Base-by-base conservation (phyloP, 108 stramenopile genomes). In the Cylindrotheca closterium region DNA sequence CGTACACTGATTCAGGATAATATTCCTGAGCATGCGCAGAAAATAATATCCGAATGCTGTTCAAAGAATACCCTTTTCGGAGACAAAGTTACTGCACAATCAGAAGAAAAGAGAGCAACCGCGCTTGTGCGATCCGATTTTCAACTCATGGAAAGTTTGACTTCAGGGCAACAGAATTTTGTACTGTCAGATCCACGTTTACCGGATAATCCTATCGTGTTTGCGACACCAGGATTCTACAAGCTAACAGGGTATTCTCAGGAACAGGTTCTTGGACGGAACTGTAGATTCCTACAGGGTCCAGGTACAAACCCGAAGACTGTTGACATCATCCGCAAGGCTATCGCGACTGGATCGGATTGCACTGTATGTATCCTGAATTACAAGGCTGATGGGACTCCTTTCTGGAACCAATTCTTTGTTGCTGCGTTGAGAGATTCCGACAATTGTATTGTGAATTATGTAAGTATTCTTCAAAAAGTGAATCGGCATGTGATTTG, bases 321-420 rank as follows among this genome's bases (percentile, higher is more conserved):
- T 55, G 96, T 99, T 3, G 96, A 93, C 62, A 78, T 96, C 33
- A 79, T 93, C 51, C 82, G 89, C 5, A 79, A 83, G 61, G 90
- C 95, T 15, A 77, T 94, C 42, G 81, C 75, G 12, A 89, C 81
- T 55, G 91, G 91, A 17, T 74, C 91, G 32, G 87, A 98, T 68
- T 90, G 89, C 22, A 94, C 92, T 12, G 85, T 88, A 19, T 97
- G 96, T 57, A 60, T 98, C 45, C 70, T 98, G 32, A 98, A 98
- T 68, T 98, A 98, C 79, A 96, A 94, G 83, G 94, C 97, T 21
- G 97, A 98, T 77, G 96, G 96, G 4, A 96, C 93, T 18, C 97
- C 97, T 0, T 98, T 98, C 65, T 98, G 97, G 97, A 98, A 98
- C 71, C 96, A 98, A 58, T 93, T 98, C 55, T 98, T 98, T 67